Evolutionary conservation across 495 filamentous ascomycete species (phyloP), one percentile per base, ranked within the genome.

Genomic region (Penicillium steckii): DNA sequence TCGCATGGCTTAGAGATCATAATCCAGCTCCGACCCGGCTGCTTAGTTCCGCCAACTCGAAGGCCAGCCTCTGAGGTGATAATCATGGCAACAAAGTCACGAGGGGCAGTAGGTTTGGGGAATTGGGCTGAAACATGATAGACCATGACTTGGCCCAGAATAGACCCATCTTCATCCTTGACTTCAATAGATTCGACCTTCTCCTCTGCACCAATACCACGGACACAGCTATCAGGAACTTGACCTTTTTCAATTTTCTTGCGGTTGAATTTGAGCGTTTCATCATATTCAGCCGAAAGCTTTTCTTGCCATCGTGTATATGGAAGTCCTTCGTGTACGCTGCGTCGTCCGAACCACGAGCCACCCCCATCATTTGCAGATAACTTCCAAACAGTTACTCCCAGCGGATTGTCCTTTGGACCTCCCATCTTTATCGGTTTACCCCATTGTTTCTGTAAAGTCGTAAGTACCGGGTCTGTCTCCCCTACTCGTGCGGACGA

Each of bases 71-170:
- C 68, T 22, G 74, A 75, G 24, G 79, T 88, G 35, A 95, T 73
- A 24, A 90, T 76, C 59, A 92, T 66, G 9, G 85, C 83, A 25
- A 96, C 83, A 69, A 97, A 97, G 61, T 96, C 94, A 61, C 93
- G 76, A 22, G 93, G 85, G 8, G 91, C 81, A 1, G 89, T 91
- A 17, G 93, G 93, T 4, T 88, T 89, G 0, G 92, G 91, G 64
- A 97, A 97, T 70, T 91, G 86, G 2, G 91, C 92, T 3, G 87
- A 90, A 0, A 96, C 78, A 59, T 91, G 85, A 57, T 88, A 95
- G 5, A 96, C 89, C 82, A 57, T 58, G 9, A 74, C 26, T 0
- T 53, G 55, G 3, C 68, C 75, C 15, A 74, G 38, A 17, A 63
- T 61, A 9, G 82, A 86, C 1, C 89, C 88, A 61, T 64, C 59